Evolutionary conservation across 371 early-diverging fungal genomes (phyloP), one percentile per base, ranked within the genome.

Genomic region (Mortierella sp.): DNA sequence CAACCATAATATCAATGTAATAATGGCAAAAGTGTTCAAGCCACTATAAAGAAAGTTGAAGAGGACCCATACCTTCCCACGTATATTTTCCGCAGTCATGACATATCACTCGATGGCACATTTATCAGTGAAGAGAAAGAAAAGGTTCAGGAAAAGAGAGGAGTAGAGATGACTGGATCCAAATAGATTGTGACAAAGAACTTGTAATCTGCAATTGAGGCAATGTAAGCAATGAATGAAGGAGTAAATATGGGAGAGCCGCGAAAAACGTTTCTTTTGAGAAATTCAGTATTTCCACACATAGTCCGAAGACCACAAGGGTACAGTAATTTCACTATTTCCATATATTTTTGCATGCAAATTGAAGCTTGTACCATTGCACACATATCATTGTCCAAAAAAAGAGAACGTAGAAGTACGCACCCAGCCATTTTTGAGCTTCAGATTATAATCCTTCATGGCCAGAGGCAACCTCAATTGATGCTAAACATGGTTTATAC

Each of bases 31-130:
- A n/a, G n/a, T n/a, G n/a, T n/a, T n/a, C n/a, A n/a, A n/a, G n/a
- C n/a, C n/a, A n/a, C n/a, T n/a, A n/a, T n/a, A 61, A 23, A 49
- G 13, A 66, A 60, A 22, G 17, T 3, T 34, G 49, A 53, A 23
- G 19, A 35, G 3, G 6, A 61, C 1, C 61, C 13, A 43, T 72
- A 77, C 77, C 77, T 77, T 77, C 77, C 77, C 77, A 77, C 13
- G 72, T 77, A 57, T 53, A 77, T 35, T 77, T 77, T 57, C 68
- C 65, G 61, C 77, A 77, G 53, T 64, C 61, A n/a, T 57, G 64
- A 19, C 77, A 77, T 32, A 77, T 40, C 22, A 77, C 68, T 57
- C 77, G 58, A 29, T 66, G 72, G 42, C 77, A 77, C 77, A 77
- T 77, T 72, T 47, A 47, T 17, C 47, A 17, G 17, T 19, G 19